Percentiles rank a stretch among this genome's conserved stretches.
These are phyloP conservation scores for Cladorrhinum samala DNA, from an alignment of 495 filamentous ascomycete species.

Conservation along the genomic window DNA sequence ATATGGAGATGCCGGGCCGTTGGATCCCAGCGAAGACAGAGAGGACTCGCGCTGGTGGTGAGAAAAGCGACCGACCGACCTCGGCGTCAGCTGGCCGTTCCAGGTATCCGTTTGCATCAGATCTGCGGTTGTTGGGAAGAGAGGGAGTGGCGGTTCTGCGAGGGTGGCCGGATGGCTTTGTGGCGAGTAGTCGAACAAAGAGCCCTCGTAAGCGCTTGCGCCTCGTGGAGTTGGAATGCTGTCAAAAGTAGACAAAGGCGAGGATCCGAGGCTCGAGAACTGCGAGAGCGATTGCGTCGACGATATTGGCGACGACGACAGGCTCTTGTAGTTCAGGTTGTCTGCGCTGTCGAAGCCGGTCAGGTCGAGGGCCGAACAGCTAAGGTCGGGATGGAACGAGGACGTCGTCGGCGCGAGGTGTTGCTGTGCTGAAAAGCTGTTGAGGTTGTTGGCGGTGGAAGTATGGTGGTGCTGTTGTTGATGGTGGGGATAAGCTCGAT, in stretches of 20 bases:
- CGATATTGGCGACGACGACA: conserved; percentile 27
- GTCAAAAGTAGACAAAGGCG: conserved; percentile 38
- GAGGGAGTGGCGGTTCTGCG: conserved; percentile 21
- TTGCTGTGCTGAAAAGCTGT: neutral
- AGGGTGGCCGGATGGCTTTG: conserved; percentile 22
- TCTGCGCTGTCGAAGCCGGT: conserved; percentile 19
- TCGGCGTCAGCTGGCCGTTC: conserved; percentile 36
- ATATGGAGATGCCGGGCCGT: conserved; percentile 50
- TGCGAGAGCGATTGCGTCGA: conserved; percentile 27
- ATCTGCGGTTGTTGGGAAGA: conserved; percentile 23
- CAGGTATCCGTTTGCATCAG: conserved; percentile 43
- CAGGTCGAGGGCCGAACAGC: conserved; percentile 9
- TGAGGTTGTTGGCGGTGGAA: conserved; percentile 2
- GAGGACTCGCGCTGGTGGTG: conserved; percentile 49
- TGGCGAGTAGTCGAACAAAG: conserved; percentile 26
- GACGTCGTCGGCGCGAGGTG: neutral
- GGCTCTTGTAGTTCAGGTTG: conserved; percentile 19
- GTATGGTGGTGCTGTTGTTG: neutral
- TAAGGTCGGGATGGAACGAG: neutral
- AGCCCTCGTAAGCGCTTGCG: conserved; percentile 18
- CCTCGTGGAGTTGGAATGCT: conserved; percentile 30
- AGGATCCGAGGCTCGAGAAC: conserved; percentile 17
- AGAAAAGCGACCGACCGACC: conserved; percentile 32
- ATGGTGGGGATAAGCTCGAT: conserved; percentile 1
- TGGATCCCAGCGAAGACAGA: conserved; percentile 49